These are phyloP conservation scores for Tulasnella sp. DNA, from an alignment of 768 basidiomycete genomes.

Conservation along the genomic window DNA sequence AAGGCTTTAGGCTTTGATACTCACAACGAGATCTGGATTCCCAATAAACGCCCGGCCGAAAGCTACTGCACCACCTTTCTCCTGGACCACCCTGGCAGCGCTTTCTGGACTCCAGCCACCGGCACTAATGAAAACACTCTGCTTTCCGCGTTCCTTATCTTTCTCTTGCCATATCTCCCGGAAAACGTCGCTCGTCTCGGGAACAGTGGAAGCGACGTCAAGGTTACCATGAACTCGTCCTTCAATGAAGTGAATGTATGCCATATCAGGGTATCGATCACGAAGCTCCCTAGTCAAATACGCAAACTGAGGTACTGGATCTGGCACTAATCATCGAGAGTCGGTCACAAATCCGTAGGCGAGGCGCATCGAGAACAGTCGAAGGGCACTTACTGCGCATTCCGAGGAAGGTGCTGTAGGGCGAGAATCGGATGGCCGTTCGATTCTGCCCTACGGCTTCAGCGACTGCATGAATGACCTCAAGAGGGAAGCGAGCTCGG, in stretches of 20 bases:
- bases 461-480: constrained; percentile 42
- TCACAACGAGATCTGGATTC: constrained; percentile 25
- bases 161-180: neutral
- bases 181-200: neutral
- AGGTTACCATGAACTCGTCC: constrained; percentile 18
- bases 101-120: constrained; percentile 6
- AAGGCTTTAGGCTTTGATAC: neutral
- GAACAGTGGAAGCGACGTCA: neutral
- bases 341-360: neutral
- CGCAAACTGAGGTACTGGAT: constrained; percentile 28
- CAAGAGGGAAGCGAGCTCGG: constrained; percentile 40
- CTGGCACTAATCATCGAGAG: constrained; percentile 10
- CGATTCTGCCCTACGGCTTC: constrained; percentile 44
- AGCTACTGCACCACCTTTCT: constrained; percentile 14
- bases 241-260: constrained; percentile 42
- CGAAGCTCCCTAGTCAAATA: constrained; percentile 36
- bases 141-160: neutral
- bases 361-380: neutral
- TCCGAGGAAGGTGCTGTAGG: constrained; percentile 35
- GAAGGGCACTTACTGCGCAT: constrained; percentile 16
- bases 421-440: constrained; percentile 44
- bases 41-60: constrained; percentile 26
- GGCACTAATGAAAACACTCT: neutral
- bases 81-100: constrained; percentile 2
- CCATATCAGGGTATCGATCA: constrained; percentile 39